Evolutionary conservation across 768 basidiomycete species (phyloP), one percentile per base, ranked within the genome.

Genomic region (Tubosaeta brunneosetosa): DNA sequence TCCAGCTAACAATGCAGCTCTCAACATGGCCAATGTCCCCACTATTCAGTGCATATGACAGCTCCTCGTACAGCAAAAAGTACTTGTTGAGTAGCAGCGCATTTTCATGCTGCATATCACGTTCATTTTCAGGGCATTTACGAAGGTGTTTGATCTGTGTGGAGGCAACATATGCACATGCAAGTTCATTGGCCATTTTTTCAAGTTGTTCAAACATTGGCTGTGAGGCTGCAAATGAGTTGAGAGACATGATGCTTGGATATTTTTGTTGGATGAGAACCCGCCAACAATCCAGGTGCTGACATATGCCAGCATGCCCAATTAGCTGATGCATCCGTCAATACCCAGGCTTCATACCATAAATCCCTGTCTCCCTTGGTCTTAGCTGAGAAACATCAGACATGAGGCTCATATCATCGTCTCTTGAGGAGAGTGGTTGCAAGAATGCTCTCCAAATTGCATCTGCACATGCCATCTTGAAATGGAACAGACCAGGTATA

Each of bases 21-120:
- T 73, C 67, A 0, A 71, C 50, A 0, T 58, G 57, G 0, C 67
- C 66, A 41, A 74, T 70, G 31, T 73, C 71, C 0, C 71, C 64
- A 1, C 9, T 7, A 27, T 71, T 73, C 64, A 72, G 69, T 0
- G 63, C 62, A 53, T 69, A 62, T 0, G 61, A 58, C 1, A 74
- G 47, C 42, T 77, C 76, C 36, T 74, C 69, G 48, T 79, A 78
- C 0, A 77, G 64, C 1, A 75, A 41, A 9, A 72, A 60, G 26
- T 73, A 71, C 27, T 71, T 54, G 12, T 74, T 61, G 2, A 56
- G 27, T 0, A 74, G 50, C 9, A 71, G 33, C 0, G 50, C 44
- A 49, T 78, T 77, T 52, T 74, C 69, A 12, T 56, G 50, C 14
- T 70, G 63, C 33, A 66, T 14, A 54, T 77, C 74, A 5, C 68